Evolutionary conservation across 2,329 filamentous ascomycete genomes (phyloP).

Genomic region (Fusarium multiceps): DNA sequence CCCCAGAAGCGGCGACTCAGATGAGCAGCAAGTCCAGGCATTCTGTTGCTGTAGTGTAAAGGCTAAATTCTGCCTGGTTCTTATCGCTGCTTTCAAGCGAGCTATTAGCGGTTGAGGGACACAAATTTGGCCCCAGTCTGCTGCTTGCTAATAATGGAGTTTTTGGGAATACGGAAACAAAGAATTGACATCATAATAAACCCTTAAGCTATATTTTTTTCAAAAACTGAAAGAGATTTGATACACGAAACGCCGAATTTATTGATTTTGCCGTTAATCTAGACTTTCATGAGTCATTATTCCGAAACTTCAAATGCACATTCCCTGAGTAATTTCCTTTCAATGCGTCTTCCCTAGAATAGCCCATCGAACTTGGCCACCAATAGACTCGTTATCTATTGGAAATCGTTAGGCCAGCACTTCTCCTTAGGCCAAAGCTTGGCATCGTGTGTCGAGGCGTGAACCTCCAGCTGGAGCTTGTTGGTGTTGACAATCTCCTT

Average conservation of each 20-base stretch:
- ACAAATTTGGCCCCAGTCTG: neutral
- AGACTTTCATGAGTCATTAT: constrained; percentile 29
- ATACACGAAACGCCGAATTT: constrained; percentile 7
- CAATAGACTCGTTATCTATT: neutral
- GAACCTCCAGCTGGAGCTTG: constrained; percentile 62
- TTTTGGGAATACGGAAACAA: neutral
- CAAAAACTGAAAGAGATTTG: neutral
- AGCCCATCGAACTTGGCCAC: too few species aligned
- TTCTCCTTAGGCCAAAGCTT: constrained; percentile 67
- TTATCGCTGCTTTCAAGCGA: neutral
- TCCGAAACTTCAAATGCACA: neutral
- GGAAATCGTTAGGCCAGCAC: constrained; percentile 66
- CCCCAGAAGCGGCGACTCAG: neutral
- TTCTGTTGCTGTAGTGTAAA: rapidly evolving
- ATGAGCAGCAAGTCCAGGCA: neutral
- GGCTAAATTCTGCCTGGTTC: neutral
- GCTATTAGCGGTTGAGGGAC: neutral
- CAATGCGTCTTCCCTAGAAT: neutral
- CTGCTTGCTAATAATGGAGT: neutral
- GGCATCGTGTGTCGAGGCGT: constrained; percentile 62
- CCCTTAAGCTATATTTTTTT: too few species aligned
- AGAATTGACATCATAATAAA: neutral
- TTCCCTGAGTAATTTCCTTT: too few species aligned
- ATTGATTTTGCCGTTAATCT: neutral
- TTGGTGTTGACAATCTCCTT: constrained; percentile 65